Evolutionary conservation across 1,284 basidiomycete genomes (phyloP).

Genomic region (Marasmius oreades): DNA sequence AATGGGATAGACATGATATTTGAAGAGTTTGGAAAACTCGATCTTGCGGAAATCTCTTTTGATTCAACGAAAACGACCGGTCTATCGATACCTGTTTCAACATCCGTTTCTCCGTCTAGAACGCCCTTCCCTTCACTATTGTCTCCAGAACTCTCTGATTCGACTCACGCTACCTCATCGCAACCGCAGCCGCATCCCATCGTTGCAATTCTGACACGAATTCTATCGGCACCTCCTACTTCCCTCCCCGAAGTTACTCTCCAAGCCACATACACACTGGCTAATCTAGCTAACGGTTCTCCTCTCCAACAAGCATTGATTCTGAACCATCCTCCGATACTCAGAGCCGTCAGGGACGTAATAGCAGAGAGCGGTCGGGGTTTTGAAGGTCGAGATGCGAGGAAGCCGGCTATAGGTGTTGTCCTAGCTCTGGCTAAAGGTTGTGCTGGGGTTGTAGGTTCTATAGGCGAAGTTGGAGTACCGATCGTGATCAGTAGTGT

Average conservation of each 20-base stretch:
- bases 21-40: conserved; percentile 42
- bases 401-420: conserved; percentile 57
- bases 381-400: conserved; percentile 41
- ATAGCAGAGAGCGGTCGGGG: conserved; percentile 43
- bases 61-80: background rate
- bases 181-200: background rate
- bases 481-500: background rate
- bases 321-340: conserved; percentile 44
- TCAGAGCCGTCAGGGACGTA: conserved; percentile 48
- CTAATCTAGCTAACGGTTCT: conserved; percentile 62
- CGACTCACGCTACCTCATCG: conserved; percentile 38
- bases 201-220: background rate
- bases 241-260: background rate
- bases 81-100: background rate
- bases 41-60: conserved; percentile 22
- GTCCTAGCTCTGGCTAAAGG: conserved; percentile 43
- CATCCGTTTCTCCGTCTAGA: background rate
- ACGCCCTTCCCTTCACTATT: background rate
- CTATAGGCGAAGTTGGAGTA: conserved; percentile 32
- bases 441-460: conserved; percentile 30
- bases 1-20: conserved; percentile 60
- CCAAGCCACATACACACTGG: conserved; percentile 55
- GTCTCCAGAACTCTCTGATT: conserved; percentile 30
- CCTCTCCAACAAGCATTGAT: conserved; percentile 45
- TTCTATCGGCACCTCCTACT: background rate